Percentiles rank a stretch among this genome's conserved stretches.
These are phyloP conservation scores for Trypanosoma platydactyli DNA, from an alignment of 208 protist genomes.

Conservation along the genomic window DNA sequence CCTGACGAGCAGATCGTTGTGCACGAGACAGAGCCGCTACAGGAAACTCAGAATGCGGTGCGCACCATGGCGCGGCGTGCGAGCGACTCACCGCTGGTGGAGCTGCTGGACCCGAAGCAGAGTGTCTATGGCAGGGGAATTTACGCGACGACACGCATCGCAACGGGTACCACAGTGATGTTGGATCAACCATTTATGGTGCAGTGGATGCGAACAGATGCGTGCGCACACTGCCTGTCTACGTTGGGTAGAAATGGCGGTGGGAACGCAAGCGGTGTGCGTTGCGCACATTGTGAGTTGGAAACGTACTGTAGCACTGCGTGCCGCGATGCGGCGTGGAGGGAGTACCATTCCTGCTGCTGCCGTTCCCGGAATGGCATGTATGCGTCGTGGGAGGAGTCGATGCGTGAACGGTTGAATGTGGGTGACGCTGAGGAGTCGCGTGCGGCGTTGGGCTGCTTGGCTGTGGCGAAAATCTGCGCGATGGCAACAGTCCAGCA, in stretches of 20 bases:
- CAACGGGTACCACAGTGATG: conserved; percentile 46
- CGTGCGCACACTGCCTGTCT: conserved; percentile 78
- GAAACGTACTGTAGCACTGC: conserved; percentile 74
- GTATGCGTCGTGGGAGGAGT: conserved; percentile 48
- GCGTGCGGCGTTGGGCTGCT: conserved; percentile 63
- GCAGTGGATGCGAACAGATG: conserved; percentile 43
- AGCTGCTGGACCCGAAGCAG: conserved; percentile 61
- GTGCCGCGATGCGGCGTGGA: conserved; percentile 74
- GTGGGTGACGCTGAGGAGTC: conserved; percentile 35
- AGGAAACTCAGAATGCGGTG: conserved; percentile 29
- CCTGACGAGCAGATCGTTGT: conserved; percentile 35
- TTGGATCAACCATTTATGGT: conserved; percentile 59
- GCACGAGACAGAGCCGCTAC: conserved; percentile 28
- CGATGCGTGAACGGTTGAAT: conserved; percentile 51
- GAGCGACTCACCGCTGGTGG: conserved; percentile 30
- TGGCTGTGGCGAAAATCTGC: conserved; percentile 77
- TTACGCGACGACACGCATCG: conserved; percentile 55
- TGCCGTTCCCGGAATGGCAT: conserved; percentile 59
- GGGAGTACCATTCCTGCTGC: conserved; percentile 71
- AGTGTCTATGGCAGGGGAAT: conserved; percentile 68
- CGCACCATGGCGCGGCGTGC: conserved; percentile 23
- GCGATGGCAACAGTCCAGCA: conserved; percentile 78
- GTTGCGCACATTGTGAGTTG: conserved; percentile 46
- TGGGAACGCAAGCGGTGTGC: conserved; percentile 22
- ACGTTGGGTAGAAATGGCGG: conserved; percentile 23